These are phyloP conservation scores for Candida silvicultrix DNA, from an alignment of 805 yeast genomes.

Conservation along the genomic window DNA sequence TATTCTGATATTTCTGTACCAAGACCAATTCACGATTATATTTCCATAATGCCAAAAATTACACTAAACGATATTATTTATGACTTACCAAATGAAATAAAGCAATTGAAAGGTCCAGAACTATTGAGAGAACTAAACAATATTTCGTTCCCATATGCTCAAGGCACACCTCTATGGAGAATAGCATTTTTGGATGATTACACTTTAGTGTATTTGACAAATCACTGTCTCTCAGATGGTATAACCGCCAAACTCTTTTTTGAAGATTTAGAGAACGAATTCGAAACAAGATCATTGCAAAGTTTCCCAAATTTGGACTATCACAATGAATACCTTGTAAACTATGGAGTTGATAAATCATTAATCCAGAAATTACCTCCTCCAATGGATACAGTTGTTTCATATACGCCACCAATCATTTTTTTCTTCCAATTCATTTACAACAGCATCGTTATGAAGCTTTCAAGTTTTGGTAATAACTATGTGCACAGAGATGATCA, in stretches of 20 bases:
- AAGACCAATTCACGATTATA: slow-evolving; percentile 12
- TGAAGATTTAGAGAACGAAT: slow-evolving; percentile 6
- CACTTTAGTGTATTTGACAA: slow-evolving; percentile 13
- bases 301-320: too few species aligned
- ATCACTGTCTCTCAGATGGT: slow-evolving; percentile 19
- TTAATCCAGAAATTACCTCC: slow-evolving; percentile 11
- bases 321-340: slow-evolving; percentile 2
- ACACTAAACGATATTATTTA: slow-evolving; percentile 8
- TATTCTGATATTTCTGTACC: slow-evolving; percentile 10
- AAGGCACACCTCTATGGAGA: slow-evolving; percentile 13
- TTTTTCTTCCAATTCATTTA: slow-evolving; percentile 7
- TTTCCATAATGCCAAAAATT: slow-evolving; percentile 12
- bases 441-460: slow-evolving; percentile 4
- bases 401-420: slow-evolving; percentile 11
- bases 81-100: slow-evolving; percentile 6
- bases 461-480: not conserved
- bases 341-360: slow-evolving; percentile 7
- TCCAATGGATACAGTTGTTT: slow-evolving; percentile 8
- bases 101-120: slow-evolving; percentile 1
- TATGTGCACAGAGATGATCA: slow-evolving; percentile 2
- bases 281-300: slow-evolving; percentile 1
- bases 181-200: slow-evolving; percentile 9
- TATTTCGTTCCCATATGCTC: slow-evolving; percentile 9
- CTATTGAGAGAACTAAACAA: slow-evolving; percentile 6
- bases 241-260: slow-evolving; percentile 10